Evolutionary conservation across 495 filamentous ascomycete genomes (phyloP).

Genomic region (Thermothielavioides terrestris): DNA sequence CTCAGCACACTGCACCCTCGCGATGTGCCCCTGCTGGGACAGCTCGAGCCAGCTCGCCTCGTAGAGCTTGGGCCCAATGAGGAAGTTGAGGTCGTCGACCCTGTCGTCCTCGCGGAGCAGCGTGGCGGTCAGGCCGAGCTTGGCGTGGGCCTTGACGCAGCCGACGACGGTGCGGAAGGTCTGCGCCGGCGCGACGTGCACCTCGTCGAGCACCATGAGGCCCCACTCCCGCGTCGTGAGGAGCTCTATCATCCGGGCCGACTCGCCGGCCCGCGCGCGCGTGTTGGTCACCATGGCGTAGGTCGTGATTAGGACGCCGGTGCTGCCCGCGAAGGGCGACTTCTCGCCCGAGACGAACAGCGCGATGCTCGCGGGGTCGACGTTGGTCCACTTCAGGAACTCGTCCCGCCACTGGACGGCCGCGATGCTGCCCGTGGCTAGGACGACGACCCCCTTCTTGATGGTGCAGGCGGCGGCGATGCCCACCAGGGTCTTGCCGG

Average conservation of each 20-base stretch:
- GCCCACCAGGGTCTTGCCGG: constrained; percentile 93
- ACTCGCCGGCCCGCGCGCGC: constrained; percentile 76
- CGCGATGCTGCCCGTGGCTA: constrained; percentile 96
- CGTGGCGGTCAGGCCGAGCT: constrained; percentile 90
- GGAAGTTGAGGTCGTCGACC: constrained; percentile 92
- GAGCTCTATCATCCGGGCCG: constrained; percentile 97
- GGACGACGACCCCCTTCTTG: constrained; percentile 89
- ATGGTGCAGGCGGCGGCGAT: constrained; percentile 97
- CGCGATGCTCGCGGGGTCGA: constrained; percentile 84
- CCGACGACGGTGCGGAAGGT: constrained; percentile 93
- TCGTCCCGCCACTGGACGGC: constrained; percentile 95
- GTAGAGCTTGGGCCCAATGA: constrained; percentile 96
- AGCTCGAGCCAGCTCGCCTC: constrained; percentile 99
- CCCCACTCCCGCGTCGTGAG: constrained; percentile 87
- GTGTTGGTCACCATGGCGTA: constrained; percentile 97
- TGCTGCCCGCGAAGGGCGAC: constrained; percentile 75
- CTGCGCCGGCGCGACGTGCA: constrained; percentile 92
- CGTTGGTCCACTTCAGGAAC: constrained; percentile 96
- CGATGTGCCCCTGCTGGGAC: constrained; percentile 93
- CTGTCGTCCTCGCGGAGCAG: constrained; percentile 96
- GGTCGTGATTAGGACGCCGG: constrained; percentile 92
- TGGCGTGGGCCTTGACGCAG: constrained; percentile 84
- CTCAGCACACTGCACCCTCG: constrained; percentile 94
- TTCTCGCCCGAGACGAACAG: constrained; percentile 94
- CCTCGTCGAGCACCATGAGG: constrained; percentile 94